Evolutionary conservation across 345 rosid genomes (phyloP).

Genomic region (Punica granatum): DNA sequence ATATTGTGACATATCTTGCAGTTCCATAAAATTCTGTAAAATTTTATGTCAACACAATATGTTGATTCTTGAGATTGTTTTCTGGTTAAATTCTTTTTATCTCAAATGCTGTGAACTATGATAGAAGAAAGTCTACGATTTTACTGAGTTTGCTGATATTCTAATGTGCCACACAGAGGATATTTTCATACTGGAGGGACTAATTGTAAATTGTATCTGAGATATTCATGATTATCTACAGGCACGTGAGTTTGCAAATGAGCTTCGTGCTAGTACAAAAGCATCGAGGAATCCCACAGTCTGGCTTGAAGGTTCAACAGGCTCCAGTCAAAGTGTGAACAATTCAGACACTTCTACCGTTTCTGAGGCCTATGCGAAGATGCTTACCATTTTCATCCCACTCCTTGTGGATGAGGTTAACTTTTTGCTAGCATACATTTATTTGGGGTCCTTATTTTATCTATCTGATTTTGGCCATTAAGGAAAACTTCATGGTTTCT

Average conservation of each 20-base stretch:
- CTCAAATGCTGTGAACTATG: no score
- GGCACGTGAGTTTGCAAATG: conserved; percentile 99
- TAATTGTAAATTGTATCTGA: background rate
- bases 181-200: background rate
- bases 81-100: no score
- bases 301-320: conserved; percentile 91
- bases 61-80: no score
- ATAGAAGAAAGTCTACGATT: no score
- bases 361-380: conserved; percentile 93
- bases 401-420: conserved; percentile 96
- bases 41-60: no score
- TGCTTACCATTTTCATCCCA: conserved; percentile 96
- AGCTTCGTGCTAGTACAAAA: conserved; percentile 99
- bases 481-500: conserved; percentile 19
- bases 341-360: conserved; percentile 80
- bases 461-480: conserved; percentile 8
- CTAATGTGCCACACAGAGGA: no score
- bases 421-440: conserved; percentile 1
- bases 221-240: conserved; percentile 17
- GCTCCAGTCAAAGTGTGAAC: conserved; percentile 64
- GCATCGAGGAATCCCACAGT: conserved; percentile 88
- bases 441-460: conserved; percentile 3
- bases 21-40: no score
- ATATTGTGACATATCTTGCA: no score
- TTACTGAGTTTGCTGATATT: no score